Evolutionary conservation across 192 early-diverging fungal species (phyloP).

Genomic region (Martensiomyces pterosporus): DNA sequence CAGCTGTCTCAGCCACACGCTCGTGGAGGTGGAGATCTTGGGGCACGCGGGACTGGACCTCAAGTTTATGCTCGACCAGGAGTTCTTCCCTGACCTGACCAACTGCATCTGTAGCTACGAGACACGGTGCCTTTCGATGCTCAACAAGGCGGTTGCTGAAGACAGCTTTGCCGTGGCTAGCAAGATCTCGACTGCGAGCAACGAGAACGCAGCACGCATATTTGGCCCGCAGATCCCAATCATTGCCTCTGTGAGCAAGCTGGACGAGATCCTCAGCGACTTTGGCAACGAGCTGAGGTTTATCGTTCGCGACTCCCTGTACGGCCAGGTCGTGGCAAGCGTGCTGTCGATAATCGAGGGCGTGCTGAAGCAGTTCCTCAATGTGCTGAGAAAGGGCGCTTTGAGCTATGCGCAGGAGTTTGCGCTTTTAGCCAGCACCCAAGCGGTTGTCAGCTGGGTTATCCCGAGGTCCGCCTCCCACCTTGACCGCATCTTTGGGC

Average conservation of each 20-base stretch:
- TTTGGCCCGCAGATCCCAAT: conserved; percentile 47
- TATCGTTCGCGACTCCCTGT: conserved; percentile 53
- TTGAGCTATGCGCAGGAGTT: conserved; percentile 32
- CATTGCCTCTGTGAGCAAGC: conserved; percentile 34
- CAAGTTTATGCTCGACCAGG: conserved; percentile 74
- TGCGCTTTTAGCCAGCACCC: conserved; percentile 47
- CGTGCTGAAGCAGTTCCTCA: conserved; percentile 49
- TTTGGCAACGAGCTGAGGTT: conserved; percentile 50
- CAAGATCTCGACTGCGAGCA: conserved; percentile 34
- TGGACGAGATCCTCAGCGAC: conserved; percentile 43
- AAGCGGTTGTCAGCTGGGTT: conserved; percentile 46
- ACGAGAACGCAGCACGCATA: conserved; percentile 14
- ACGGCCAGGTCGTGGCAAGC: conserved; percentile 50
- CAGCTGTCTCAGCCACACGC: conserved; percentile 72
- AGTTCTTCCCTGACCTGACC: conserved; percentile 73
- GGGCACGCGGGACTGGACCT: conserved; percentile 82
- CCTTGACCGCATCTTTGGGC: conserved; percentile 46
- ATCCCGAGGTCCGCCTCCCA: conserved; percentile 44
- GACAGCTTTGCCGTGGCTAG: conserved; percentile 65
- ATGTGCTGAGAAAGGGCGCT: conserved; percentile 24
- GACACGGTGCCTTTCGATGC: conserved; percentile 54
- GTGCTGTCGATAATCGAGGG: conserved; percentile 46
- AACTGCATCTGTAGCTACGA: conserved; percentile 69
- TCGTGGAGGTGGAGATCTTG: conserved; percentile 75
- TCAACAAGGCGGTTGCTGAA: conserved; percentile 61